Base-by-base conservation (phyloP, 306 rosid species). In the Vigna reflexopilosa region DNA sequence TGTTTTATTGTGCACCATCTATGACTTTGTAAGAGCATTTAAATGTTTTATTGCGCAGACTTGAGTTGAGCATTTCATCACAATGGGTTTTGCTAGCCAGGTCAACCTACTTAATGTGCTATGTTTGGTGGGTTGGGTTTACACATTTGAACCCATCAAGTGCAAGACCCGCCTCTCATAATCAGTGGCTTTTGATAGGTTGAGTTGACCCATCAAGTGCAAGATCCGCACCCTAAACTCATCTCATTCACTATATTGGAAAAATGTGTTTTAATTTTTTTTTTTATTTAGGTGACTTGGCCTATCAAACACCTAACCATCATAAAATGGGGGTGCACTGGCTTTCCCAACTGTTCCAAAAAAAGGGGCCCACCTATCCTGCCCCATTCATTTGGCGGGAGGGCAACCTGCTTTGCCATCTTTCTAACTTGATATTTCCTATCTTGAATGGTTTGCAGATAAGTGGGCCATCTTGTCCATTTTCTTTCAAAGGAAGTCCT, bases 401-500 rank as follows among this genome's bases (percentile, higher is more conserved):
- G 48, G 69, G 13, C 15, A 5, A 16, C 68, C 24, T 32, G 49
- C 70, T 19, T n/a, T 28, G 66, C 51, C 22, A 42, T 42, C 7
- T 30, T 10, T 2, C 26, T 82, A 86, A 64, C 49, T 34, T 81
- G 59, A 84, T 76, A 49, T 56, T 75, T 70, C 81, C 81, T 84
- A 42, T 44, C 36, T 38, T 62, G 61, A 73, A 69, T 75, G 36
- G 16, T 82, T 85, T 87, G 83, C 84, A 94, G 98, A 89, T 94
- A 52, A 85, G 78, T 0, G 96, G 96, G 32, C 89, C 88, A 71
- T 78, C 97, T 40, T 89, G 93, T 77, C 93, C 97, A 5, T 85
- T 94, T 78, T 94, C 98, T 72, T 90, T 90, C 79, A 92, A 94
- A 85, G 98, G 98, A 73, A 94, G 98, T 83, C 98, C 98, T 74